Evolutionary conservation across 75 land plant species (phyloP).

Genomic region (Isoetes taiwanensis): DNA sequence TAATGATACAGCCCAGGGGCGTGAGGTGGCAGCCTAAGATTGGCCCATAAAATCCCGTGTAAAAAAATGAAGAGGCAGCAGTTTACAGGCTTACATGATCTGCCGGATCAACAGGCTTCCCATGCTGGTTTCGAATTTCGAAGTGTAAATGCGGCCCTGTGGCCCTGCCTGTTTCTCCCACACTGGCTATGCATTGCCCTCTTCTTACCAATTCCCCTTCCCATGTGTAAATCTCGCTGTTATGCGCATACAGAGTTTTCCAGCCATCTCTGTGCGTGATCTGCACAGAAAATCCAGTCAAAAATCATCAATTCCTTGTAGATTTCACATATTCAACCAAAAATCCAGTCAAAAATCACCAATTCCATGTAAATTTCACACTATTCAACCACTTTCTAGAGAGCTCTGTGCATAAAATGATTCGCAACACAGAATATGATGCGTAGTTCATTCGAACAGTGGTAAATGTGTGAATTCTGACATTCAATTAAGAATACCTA

Average conservation of each 20-base stretch:
- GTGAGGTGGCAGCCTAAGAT: too few species aligned
- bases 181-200: constrained; percentile 10
- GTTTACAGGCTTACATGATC: not conserved
- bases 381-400: too few species aligned
- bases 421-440: not conserved
- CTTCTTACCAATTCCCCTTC: constrained; percentile 6
- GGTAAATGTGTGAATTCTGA: not conserved
- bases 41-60: too few species aligned
- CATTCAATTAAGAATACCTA: not conserved
- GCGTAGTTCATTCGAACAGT: not conserved
- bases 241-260: constrained; percentile 11
- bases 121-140: constrained; percentile 7
- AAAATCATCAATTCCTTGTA: too few species aligned
- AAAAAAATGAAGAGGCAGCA: not conserved
- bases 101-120: constrained; percentile 9
- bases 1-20: too few species aligned
- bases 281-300: not conserved
- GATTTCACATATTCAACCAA: too few species aligned
- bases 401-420: too few species aligned
- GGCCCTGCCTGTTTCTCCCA: constrained; percentile 10
- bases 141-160: constrained; percentile 8
- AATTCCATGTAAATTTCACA: too few species aligned
- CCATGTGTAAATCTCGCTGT: constrained; percentile 11
- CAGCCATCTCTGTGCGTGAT: constrained; percentile 13
- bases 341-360: too few species aligned